phyloP scores from a whole-genome alignment of 192 early-diverging fungal genomes.

The Chytriomyces hyalinus region DNA sequence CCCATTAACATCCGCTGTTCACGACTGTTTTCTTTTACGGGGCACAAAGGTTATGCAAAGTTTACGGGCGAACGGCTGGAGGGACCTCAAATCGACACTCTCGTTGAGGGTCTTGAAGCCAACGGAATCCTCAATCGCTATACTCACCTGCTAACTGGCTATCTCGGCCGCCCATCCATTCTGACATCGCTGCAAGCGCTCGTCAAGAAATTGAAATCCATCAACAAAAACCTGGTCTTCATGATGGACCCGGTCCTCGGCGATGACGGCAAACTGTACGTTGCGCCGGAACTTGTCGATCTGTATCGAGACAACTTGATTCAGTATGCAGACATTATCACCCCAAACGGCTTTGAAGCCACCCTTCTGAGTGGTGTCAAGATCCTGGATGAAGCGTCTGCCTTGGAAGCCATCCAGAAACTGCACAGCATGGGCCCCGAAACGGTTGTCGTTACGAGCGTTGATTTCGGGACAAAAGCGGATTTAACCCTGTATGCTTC shows the following conservation, averaged over 20 bases:
- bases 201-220: conserved; percentile 56
- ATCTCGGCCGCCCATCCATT: conserved; percentile 78
- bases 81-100: conserved; percentile 65
- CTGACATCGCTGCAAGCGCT: conserved; percentile 62
- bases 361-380: conserved; percentile 70
- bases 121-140: conserved; percentile 76
- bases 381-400: conserved; percentile 56
- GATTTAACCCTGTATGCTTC: conserved; percentile 56
- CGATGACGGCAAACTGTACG: conserved; percentile 84
- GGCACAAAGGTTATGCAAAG: conserved; percentile 68
- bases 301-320: conserved; percentile 76
- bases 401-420: conserved; percentile 58
- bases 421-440: conserved; percentile 72
- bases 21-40: not conserved
- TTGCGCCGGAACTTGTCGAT: conserved; percentile 75
- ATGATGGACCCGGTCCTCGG: conserved; percentile 90
- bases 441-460: conserved; percentile 81
- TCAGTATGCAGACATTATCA: conserved; percentile 75
- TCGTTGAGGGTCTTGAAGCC: conserved; percentile 72
- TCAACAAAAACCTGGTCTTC: conserved; percentile 32
- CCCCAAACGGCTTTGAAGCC: conserved; percentile 92
- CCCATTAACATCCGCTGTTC: not conserved
- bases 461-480: conserved; percentile 25
- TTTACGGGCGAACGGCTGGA: conserved; percentile 74
- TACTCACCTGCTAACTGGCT: conserved; percentile 86